Evolutionary conservation across 2,329 filamentous ascomycete genomes (phyloP).

Genomic region (Rhinocladiella similis): DNA sequence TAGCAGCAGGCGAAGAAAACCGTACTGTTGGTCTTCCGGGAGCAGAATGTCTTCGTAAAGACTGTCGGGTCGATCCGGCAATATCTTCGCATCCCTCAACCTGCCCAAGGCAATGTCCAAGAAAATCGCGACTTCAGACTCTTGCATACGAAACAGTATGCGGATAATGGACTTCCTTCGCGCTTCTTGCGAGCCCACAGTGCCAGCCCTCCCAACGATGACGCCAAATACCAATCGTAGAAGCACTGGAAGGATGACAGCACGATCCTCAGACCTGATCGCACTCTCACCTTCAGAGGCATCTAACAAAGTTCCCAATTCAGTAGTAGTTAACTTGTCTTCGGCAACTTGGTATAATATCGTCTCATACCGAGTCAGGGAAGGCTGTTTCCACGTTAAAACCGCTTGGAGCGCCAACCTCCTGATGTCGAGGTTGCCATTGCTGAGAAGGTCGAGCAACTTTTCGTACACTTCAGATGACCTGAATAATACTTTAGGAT

Average conservation of each 20-base stretch:
- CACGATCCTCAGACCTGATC: slow-evolving; percentile 72
- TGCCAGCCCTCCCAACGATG: slow-evolving; percentile 78
- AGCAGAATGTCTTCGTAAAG: slow-evolving; percentile 61
- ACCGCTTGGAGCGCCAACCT: slow-evolving; percentile 81
- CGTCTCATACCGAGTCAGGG: slow-evolving; percentile 76
- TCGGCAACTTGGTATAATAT: slow-evolving; percentile 85
- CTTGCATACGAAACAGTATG: slow-evolving; percentile 73
- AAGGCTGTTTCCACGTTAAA: slow-evolving; percentile 82
- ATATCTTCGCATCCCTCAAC: slow-evolving; percentile 61
- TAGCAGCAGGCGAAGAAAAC: slow-evolving; percentile 77
- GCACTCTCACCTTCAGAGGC: slow-evolving; percentile 63
- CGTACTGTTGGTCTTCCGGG: slow-evolving; percentile 76
- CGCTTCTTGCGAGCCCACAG: slow-evolving; percentile 75
- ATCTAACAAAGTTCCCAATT: slow-evolving; percentile 85
- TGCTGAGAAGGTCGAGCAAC: slow-evolving; percentile 73
- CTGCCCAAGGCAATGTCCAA: slow-evolving; percentile 77
- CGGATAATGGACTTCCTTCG: slow-evolving; percentile 73
- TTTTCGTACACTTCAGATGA: slow-evolving; percentile 73
- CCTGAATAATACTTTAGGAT: slow-evolving; percentile 80
- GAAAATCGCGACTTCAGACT: slow-evolving; percentile 76
- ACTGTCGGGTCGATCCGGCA: slow-evolving; percentile 47
- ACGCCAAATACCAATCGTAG: slow-evolving; percentile 86
- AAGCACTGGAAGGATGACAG: slow-evolving; percentile 78
- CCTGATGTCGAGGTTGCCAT: slow-evolving; percentile 89
- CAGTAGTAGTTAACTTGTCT: slow-evolving; percentile 87